Evolutionary conservation across 1,139 yeast species (phyloP).

Genomic region (Suhomyces ambrosiae): DNA sequence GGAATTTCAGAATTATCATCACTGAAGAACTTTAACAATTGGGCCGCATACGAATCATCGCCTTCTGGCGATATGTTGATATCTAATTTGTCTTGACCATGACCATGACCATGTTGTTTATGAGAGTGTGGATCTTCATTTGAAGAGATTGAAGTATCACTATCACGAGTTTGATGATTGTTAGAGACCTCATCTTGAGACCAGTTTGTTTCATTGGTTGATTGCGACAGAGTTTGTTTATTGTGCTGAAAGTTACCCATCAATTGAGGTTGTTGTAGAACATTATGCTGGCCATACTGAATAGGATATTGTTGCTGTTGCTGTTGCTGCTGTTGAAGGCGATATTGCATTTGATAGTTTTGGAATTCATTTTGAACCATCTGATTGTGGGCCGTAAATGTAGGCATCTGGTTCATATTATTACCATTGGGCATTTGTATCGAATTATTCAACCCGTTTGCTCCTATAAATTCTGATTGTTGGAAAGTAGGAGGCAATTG

Average conservation of each 20-base stretch:
- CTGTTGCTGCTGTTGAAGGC: constrained; percentile 22
- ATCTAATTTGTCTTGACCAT: constrained; percentile 9
- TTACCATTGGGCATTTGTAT: constrained; percentile 9
- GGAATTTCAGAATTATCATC: constrained; percentile 79
- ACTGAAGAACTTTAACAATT: constrained; percentile 61
- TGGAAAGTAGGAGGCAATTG: constrained; percentile 29
- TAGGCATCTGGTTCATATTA: constrained; percentile 13
- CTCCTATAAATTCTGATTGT: constrained; percentile 31
- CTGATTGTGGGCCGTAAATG: constrained; percentile 21
- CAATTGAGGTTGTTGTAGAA: constrained; percentile 17
- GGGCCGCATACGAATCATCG: constrained; percentile 54
- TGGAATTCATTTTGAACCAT: constrained; percentile 30
- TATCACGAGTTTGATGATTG: constrained; percentile 30
- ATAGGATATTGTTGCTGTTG: constrained; percentile 24
- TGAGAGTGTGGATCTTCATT: constrained; percentile 28
- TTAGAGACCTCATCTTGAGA: constrained; percentile 41
- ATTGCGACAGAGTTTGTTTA: constrained; percentile 41
- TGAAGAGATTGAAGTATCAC: constrained; percentile 48
- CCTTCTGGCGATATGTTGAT: constrained; percentile 13
- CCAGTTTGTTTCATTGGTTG: constrained; percentile 51
- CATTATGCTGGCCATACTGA: constrained; percentile 12
- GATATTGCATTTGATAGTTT: constrained; percentile 31
- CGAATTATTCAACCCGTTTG: constrained; percentile 14
- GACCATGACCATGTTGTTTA: constrained; percentile 4
- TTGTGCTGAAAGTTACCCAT: constrained; percentile 35